These are phyloP conservation scores for Kalmusia sp. DNA, from an alignment of 2,329 filamentous ascomycete genomes.

Conservation along the genomic window DNA sequence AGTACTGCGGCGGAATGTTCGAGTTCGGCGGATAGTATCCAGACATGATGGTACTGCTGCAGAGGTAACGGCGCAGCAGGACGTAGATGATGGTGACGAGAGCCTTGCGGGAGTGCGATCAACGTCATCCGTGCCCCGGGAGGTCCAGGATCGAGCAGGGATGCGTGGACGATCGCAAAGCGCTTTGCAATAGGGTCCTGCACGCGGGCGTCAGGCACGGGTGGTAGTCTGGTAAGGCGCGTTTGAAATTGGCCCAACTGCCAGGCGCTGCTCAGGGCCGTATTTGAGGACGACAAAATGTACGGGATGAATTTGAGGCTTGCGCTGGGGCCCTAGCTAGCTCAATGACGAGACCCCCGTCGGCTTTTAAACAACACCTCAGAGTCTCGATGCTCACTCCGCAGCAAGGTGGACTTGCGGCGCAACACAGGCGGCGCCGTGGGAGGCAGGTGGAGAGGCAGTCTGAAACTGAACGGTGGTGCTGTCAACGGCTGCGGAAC, in stretches of 20 bases:
- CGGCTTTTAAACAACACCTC: constrained; percentile 37
- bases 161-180: constrained; percentile 42
- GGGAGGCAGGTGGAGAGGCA: constrained; percentile 36
- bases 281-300: constrained; percentile 35
- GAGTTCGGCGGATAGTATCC: constrained; percentile 45
- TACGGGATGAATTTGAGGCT: constrained; percentile 35
- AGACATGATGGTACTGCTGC: constrained; percentile 39
- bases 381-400: constrained; percentile 29
- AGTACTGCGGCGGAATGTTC: constrained; percentile 44
- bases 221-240: constrained; percentile 11
- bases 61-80: constrained; percentile 25
- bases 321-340: constrained; percentile 41
- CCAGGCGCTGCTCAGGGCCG: constrained; percentile 29
- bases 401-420: constrained; percentile 31
- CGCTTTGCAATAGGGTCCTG: constrained; percentile 34
- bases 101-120: constrained; percentile 36
- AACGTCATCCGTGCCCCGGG: constrained; percentile 45
- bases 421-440: constrained; percentile 37
- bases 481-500: constrained; percentile 32
- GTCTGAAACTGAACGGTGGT: constrained; percentile 43
- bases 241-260: constrained; percentile 17
- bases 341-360: constrained; percentile 33
- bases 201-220: constrained; percentile 37
- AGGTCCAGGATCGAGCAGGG: constrained; percentile 37
- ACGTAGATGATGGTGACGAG: constrained; percentile 32